phyloP scores from a whole-genome alignment of 208 protist species.

The Novymonas esmeraldas region DNA sequence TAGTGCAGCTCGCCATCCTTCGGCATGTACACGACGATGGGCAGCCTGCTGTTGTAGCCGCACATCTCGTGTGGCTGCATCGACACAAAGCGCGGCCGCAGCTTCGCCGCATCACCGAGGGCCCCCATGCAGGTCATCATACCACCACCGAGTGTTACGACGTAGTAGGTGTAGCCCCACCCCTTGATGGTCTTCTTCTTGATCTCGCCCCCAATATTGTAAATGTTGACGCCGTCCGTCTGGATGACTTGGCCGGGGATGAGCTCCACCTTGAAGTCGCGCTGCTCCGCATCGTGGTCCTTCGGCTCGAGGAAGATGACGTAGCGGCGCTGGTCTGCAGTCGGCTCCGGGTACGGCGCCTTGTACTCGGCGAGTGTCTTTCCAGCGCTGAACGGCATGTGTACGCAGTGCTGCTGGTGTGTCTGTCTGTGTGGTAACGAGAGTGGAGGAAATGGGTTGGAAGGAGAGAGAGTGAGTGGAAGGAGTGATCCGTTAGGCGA shows the following conservation, averaged over 20 bases:
- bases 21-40: constrained; percentile 56
- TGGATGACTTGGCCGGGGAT: constrained; percentile 57
- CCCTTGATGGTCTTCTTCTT: constrained; percentile 56
- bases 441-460: constrained; percentile 3
- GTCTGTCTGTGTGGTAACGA: neutral
- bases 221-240: constrained; percentile 53
- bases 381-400: neutral
- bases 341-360: constrained; percentile 70
- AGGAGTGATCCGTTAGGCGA: constrained; percentile 1
- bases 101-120: constrained; percentile 32
- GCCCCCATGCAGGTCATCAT: constrained; percentile 43
- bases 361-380: constrained; percentile 62
- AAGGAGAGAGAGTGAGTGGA: constrained; percentile 6
- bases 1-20: constrained; percentile 56
- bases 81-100: constrained; percentile 36
- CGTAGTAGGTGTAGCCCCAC: constrained; percentile 68
- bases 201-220: constrained; percentile 48
- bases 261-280: constrained; percentile 69
- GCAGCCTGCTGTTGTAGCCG: constrained; percentile 63
- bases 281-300: constrained; percentile 39
- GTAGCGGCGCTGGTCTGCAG: constrained; percentile 59
- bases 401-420: neutral
- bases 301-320: constrained; percentile 73
- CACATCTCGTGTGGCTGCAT: constrained; percentile 20
- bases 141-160: neutral